Evolutionary conservation across 768 basidiomycete species (phyloP).

Genomic region (Boletellus emodensis): DNA sequence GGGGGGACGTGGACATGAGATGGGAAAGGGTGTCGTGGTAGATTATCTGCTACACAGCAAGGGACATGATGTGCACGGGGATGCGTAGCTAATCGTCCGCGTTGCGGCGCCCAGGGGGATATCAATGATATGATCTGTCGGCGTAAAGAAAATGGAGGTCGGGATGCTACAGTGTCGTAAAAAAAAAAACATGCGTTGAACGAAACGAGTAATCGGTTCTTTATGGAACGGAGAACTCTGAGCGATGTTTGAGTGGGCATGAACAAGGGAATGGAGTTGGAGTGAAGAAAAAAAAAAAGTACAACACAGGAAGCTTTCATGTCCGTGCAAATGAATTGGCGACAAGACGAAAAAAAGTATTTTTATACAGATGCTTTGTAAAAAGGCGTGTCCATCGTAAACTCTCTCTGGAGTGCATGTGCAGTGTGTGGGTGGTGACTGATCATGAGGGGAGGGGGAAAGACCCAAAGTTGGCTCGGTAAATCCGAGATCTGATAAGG

Average conservation of each 20-base stretch:
- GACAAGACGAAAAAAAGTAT: neutral
- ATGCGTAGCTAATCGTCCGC: too few relatives aligned
- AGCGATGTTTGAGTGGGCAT: conserved; percentile 10
- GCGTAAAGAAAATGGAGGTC: conserved; percentile 1
- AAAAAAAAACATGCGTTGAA: conserved; percentile 3
- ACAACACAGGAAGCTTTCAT: conserved; percentile 14
- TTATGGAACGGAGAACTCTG: conserved; percentile 2
- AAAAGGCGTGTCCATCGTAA: conserved; percentile 6
- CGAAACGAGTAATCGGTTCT: conserved; percentile 5
- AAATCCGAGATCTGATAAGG: too few relatives aligned
- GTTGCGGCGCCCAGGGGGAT: conserved; percentile 1
- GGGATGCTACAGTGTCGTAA: conserved; percentile 21
- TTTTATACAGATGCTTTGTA: conserved; percentile 3
- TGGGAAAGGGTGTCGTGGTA: conserved; percentile 3
- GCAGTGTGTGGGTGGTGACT: too few relatives aligned
- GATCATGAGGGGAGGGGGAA: too few relatives aligned
- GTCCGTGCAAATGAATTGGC: conserved; percentile 16
- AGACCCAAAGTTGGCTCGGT: too few relatives aligned
- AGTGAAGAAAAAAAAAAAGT: conserved; percentile 6
- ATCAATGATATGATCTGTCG: conserved; percentile 6
- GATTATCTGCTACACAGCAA: conserved; percentile 21
- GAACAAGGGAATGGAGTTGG: neutral
- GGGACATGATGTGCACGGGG: neutral
- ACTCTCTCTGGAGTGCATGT: conserved; percentile 7
- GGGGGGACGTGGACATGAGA: conserved; percentile 1